phyloP scores from a whole-genome alignment of 352 stramenopile genomes.

The Globisporangium lucens region DNA sequence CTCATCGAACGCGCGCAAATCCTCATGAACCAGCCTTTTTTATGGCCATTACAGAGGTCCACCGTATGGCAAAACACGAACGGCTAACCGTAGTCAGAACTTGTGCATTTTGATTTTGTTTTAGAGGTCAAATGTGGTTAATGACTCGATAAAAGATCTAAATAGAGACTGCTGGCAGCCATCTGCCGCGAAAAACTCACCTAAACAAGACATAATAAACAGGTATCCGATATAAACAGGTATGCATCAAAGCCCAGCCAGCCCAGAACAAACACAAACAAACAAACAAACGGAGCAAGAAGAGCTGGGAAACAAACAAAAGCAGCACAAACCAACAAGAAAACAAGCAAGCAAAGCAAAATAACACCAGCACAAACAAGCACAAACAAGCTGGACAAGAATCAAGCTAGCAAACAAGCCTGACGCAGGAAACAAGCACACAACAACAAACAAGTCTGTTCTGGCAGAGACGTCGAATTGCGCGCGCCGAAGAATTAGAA shows the following conservation, averaged over 20 bases:
- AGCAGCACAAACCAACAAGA: background rate
- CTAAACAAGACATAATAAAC: too few relatives aligned
- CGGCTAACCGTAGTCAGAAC: too few relatives aligned
- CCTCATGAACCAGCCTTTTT: background rate
- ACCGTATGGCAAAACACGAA: too few relatives aligned
- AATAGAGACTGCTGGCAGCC: too few relatives aligned
- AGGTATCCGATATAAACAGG: too few relatives aligned
- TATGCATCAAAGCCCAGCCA: background rate
- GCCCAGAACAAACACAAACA: background rate
- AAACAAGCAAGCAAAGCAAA: background rate
- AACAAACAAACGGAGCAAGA: background rate
- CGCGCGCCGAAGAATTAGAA: background rate
- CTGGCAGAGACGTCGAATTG: background rate
- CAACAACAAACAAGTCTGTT: background rate
- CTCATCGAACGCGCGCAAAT: background rate
- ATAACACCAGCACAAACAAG: background rate
- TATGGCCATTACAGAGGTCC: background rate
- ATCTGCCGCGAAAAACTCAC: too few relatives aligned
- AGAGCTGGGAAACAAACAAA: constrained; percentile 1
- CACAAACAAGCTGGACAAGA: background rate
- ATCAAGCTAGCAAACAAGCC: background rate
- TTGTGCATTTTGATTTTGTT: too few relatives aligned
- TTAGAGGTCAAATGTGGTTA: too few relatives aligned
- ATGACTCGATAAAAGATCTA: too few relatives aligned
- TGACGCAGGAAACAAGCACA: background rate